A percentile compares a stretch with the other conserved stretches of the same genome.
Evolutionary conservation across 495 filamentous ascomycete genomes (phyloP).

Genomic region (Chaetomium cochliodes): DNA sequence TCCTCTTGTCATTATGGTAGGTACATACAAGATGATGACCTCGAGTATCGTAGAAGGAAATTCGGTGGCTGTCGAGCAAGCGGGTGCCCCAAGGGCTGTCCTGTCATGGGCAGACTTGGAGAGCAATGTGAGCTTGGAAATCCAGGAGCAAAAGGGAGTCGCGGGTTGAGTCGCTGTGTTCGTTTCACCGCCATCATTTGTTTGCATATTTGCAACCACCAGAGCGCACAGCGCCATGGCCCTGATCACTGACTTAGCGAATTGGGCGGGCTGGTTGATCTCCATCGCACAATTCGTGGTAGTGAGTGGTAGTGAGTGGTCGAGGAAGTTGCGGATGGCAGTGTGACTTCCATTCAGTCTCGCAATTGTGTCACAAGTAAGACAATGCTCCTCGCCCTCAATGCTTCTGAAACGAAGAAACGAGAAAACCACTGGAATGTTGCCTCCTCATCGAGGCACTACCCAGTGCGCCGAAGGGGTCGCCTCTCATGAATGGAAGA

Average conservation of each 20-base stretch:
- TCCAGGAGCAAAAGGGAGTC: background rate
- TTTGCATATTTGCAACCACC: background rate
- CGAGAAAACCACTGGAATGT: background rate
- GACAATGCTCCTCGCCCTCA: background rate
- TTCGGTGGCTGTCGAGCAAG: too few species aligned
- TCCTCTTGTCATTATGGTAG: background rate
- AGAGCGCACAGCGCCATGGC: background rate
- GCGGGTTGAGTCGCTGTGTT: background rate
- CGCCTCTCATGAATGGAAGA: background rate
- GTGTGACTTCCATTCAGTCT: constrained; percentile 10
- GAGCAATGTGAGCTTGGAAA: background rate
- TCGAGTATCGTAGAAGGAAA: background rate
- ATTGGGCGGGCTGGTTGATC: background rate
- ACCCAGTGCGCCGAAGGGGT: background rate
- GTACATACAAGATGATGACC: background rate
- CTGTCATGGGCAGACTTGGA: too few species aligned
- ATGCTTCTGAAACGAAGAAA: constrained; percentile 9
- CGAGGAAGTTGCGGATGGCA: background rate
- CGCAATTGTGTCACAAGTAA: constrained; percentile 2
- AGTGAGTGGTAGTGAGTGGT: background rate
- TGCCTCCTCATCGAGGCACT: background rate
- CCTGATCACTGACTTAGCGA: background rate
- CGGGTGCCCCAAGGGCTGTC: background rate
- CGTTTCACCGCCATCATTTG: background rate
- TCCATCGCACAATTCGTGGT: background rate